Evolutionary conservation across 192 early-diverging fungal genomes (phyloP), one percentile per base, ranked within the genome.

Genomic region (Umbelopsis ramanniana): DNA sequence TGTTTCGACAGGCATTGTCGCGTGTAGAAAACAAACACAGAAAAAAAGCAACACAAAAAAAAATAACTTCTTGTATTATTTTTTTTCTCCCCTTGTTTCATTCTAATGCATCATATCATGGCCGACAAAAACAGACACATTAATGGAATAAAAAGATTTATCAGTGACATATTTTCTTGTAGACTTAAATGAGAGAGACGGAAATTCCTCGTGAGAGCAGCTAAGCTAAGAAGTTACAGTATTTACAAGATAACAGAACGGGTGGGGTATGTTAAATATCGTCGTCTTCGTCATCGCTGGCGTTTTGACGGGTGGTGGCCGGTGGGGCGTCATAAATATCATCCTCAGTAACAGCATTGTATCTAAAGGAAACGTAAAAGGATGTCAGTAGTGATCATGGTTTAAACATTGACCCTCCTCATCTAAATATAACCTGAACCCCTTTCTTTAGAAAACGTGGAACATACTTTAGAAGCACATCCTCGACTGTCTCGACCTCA

Each of bases 391-490:
- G n/a, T n/a, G n/a, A n/a, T n/a, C n/a, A n/a, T n/a, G n/a, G n/a
- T n/a, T n/a, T n/a, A n/a, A n/a, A n/a, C n/a, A n/a, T n/a, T n/a
- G n/a, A n/a, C n/a, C n/a, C n/a, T n/a, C n/a, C n/a, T n/a, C 38
- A 40, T 40, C 38, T 6, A 40, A 40, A 40, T 40, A 40, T 8
- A 40, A 40, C 35, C 35, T 22, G n/a, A n/a, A 29, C 52, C 7
- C 47, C 37, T 6, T 21, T 66, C 21, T 47, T 22, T 19, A 72
- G 1, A 29, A 29, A 1, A 29, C 29, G 29, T 29, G 3, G 29
- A 37, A 60, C 68, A 54, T 82, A 88, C 86, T 72, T 80, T 53
- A 85, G 50, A 37, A 88, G 74, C 11, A 84, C 40, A 74, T 88
- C 81, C 43, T 88, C 86, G n/a, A 88, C 76, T 8, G 73, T 76